Evolutionary conservation across 768 basidiomycete genomes (phyloP), one percentile per base, ranked within the genome.

Genomic region (Tylopilus subfusipes): DNA sequence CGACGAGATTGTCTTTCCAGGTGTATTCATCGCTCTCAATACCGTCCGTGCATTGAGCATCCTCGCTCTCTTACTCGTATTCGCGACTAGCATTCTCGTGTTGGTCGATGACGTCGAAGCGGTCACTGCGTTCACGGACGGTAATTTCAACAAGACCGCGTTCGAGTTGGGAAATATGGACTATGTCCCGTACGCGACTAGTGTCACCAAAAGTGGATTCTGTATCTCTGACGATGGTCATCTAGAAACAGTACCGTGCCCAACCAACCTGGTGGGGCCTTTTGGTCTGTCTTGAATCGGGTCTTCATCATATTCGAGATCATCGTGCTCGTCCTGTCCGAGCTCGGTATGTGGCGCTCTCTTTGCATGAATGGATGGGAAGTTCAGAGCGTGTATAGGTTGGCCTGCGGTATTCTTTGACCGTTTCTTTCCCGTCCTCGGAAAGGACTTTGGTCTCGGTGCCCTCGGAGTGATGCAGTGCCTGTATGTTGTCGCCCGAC

Each of bases 401-500:
- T 88, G 91, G 85, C 92, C 92, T 11, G 72, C 77, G 43, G 63
- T 72, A 13, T 88, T 93, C 77, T 95, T 96, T 72, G 83, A 88
- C 60, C 82, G 82, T n/a, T 94, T 82, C 75, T 88, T 96, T 74
- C 94, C 94, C 29, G 86, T 96, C 42, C 82, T 97, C n/a, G 93
- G 94, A 18, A 77, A 77, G 10, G 76, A 82, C 50, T 95, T 95
- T 67, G 93, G 94, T 42, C 77, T 95, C 16, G 94, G 93, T 36
- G 82, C 91, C 19, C 79, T 96, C 18, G 94, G 94, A 18, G 82
- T 92, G 54, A 88, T 95, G 74, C 88, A 96, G 72, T 82, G 83
- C 74, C 76, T 94, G 85, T 89, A 67, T 65, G 85, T 76, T 5
- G 11, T 29, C 43, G 4, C 24, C n/a, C 22, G 10, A 5, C 22